Base-by-base conservation (phyloP, 441 rosid species). In the Cnidoscolus chayamansa region DNA sequence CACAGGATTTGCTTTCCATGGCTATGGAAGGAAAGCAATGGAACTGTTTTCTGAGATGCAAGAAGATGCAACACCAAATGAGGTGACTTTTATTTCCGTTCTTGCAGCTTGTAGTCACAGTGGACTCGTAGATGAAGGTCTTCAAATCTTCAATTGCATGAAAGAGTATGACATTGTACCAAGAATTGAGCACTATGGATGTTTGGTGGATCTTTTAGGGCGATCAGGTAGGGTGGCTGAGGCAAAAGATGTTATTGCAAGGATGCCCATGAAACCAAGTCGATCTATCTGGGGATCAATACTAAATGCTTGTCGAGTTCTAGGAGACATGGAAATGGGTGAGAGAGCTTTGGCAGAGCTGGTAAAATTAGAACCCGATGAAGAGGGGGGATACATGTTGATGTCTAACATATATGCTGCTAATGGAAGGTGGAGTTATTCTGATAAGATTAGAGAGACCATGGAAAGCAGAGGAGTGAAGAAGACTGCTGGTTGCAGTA, bases 31-130 rank as follows among this genome's bases (percentile, higher is more conserved):
- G 37, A 81, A 81, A 78, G 88, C 89, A 37, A 64, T 86, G 74
- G 75, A 84, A 60, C 81, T 85, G 30, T 85, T 88, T 65, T 50
- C 77, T 11, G 72, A 75, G 50, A 86, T 86, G 93, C 84, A 84
- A 55, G 76, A 73, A 69, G 61, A 76, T 63, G 76, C 65, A 68
- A 72, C 12, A 51, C 89, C 89, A 25, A 83, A 85, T 70, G 62
- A 84, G 48, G 82, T 88, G 67, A 86, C 90, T 32, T 75, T 84
- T 55, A 64, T 88, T 64, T 81, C 85, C 70, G 77, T 85, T 73
- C 79, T 86, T 50, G 76, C 88, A 20, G 93, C 93, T 30, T 88
- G 90, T 72, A 83, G 84, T 72, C 90, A 88, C 43, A 64, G 78
- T 9, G 90, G 93, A 16, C 72, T 86, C 8, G 80, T 86, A 37